Conservation (phyloP, 345 rosid genomes). For the Salix arbutifolia region DNA sequence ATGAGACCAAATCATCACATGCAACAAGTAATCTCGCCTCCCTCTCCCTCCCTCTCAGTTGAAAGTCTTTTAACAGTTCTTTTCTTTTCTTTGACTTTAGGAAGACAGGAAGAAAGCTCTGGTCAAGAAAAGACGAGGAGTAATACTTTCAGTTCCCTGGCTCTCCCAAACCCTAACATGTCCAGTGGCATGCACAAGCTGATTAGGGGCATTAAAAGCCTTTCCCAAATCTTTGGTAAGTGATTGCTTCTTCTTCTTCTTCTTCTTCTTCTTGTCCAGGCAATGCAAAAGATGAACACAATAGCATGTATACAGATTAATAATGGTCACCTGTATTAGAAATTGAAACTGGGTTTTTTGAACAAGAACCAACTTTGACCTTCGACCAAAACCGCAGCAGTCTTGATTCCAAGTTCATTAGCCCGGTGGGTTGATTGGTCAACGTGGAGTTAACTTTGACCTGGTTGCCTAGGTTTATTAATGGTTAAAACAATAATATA, state of each 20-base stretch:
- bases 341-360: not conserved
- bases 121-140: not conserved
- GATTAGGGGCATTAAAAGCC: conserved; percentile 16
- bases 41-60: not conserved
- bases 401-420: too few species aligned
- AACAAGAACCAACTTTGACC: too few species aligned
- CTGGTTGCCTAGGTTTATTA: too few species aligned
- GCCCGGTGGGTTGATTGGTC: too few species aligned
- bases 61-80: too few species aligned
- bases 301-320: not conserved
- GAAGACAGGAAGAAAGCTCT: not conserved
- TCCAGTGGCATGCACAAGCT: conserved; percentile 13
- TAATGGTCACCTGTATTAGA: not conserved
- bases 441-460: too few species aligned
- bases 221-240: conserved; percentile 30
- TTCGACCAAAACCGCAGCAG: too few species aligned
- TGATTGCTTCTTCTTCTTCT: not conserved
- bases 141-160: not conserved
- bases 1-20: not conserved
- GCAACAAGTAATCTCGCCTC: conserved; percentile 12
- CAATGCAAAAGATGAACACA: not conserved
- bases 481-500: too few species aligned
- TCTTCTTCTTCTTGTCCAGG: not conserved
- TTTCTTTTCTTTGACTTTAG: not conserved
- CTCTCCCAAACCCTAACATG: conserved; percentile 14